Conservation (phyloP, 2,329 filamentous ascomycete genomes). For the Truncatella angustata region DNA sequence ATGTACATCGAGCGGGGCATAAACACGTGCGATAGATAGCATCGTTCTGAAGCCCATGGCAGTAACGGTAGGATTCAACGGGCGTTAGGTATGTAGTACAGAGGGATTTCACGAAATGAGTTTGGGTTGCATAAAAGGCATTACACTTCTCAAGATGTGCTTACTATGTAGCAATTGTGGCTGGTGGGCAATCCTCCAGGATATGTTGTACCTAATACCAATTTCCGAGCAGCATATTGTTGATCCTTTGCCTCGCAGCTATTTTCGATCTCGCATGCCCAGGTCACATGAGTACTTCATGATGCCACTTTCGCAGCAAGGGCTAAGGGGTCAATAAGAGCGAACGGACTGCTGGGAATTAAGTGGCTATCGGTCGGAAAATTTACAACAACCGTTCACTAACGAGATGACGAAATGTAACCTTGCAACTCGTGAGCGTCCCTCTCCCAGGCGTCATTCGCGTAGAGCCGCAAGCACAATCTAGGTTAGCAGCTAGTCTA, state of each 20-base stretch:
- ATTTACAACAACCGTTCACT: neutral
- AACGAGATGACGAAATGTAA: neutral
- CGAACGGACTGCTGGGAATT: neutral
- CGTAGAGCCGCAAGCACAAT: neutral
- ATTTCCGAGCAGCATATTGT: too few species aligned
- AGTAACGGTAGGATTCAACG: neutral
- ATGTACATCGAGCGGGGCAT: neutral
- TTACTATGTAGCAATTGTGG: neutral
- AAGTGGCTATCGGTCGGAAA: slow-evolving; percentile 2
- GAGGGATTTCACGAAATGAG: neutral
- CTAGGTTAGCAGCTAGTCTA: neutral
- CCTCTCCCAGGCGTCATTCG: neutral
- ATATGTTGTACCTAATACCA: neutral
- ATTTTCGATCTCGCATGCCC: too few species aligned
- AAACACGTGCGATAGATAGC: neutral
- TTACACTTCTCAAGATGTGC: neutral
- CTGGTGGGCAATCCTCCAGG: neutral
- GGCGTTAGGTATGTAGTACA: too few species aligned
- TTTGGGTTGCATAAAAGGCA: neutral
- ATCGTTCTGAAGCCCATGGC: neutral
- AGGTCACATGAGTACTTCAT: too few species aligned
- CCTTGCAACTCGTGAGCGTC: neutral
- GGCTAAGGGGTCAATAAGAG: neutral
- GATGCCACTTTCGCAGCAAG: neutral
- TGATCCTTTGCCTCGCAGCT: too few species aligned